These are phyloP conservation scores for Tylopilus vinaceipallidus DNA, from an alignment of 768 basidiomycete genomes.

Conservation along the genomic window DNA sequence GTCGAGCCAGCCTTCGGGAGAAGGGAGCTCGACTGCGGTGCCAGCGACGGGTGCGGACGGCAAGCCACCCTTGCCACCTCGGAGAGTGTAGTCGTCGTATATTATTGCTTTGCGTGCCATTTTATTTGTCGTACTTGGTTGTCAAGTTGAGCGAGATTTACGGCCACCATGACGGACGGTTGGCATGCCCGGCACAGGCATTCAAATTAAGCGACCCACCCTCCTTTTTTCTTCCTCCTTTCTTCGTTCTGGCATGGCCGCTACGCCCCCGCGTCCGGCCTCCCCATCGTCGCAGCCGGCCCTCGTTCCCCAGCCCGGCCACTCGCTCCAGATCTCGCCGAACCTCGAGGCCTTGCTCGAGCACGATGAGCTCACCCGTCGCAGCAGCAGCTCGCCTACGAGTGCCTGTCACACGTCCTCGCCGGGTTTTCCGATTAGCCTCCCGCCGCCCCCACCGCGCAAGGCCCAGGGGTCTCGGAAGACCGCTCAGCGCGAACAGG, in stretches of 20 bases:
- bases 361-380: slow-evolving; percentile 51
- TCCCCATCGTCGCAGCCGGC: slow-evolving; percentile 10
- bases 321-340: slow-evolving; percentile 50
- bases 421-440: slow-evolving; percentile 22
- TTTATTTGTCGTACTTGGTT: no score
- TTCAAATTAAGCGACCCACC: slow-evolving; percentile 19
- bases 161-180: not conserved
- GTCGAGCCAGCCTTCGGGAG: slow-evolving; percentile 3
- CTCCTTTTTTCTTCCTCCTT: not conserved
- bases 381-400: slow-evolving; percentile 26
- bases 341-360: slow-evolving; percentile 59
- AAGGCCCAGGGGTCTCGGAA: slow-evolving; percentile 14
- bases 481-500: slow-evolving; percentile 13
- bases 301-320: not conserved
- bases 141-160: not conserved
- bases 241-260: slow-evolving; percentile 13
- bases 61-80: slow-evolving; percentile 38
- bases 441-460: slow-evolving; percentile 37
- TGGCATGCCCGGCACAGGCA: slow-evolving; percentile 8
- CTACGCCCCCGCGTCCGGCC: slow-evolving; percentile 20
- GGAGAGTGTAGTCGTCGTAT: slow-evolving; percentile 16
- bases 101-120: slow-evolving; percentile 1
- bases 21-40: slow-evolving; percentile 4
- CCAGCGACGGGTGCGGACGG: slow-evolving; percentile 2
- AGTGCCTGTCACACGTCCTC: slow-evolving; percentile 7